phyloP scores from a whole-genome alignment of 805 yeast species.

The Candida jianshihensis region DNA sequence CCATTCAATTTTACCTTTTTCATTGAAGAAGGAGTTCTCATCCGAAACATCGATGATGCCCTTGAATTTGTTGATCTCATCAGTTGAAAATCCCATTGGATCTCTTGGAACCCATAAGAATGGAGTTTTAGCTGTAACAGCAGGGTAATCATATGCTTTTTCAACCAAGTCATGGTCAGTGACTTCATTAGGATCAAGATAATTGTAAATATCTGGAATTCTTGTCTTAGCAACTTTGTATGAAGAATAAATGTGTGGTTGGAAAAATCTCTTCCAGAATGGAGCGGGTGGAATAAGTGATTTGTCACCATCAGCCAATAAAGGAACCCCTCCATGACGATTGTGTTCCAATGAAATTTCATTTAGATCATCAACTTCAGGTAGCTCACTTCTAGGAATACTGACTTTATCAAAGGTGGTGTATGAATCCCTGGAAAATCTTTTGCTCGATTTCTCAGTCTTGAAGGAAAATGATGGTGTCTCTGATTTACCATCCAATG shows the following conservation, averaged over 20 bases:
- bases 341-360: conserved; percentile 14
- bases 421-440: conserved; percentile 6
- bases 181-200: conserved; percentile 36
- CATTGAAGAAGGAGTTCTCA: conserved; percentile 53
- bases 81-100: conserved; percentile 70
- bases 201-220: conserved; percentile 54
- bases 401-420: conserved; percentile 3
- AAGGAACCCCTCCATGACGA: conserved; percentile 37
- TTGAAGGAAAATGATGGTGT: conserved; percentile 46
- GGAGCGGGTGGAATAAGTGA: conserved; percentile 28
- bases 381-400: conserved; percentile 9
- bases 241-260: conserved; percentile 48
- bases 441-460: background rate
- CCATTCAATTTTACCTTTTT: conserved; percentile 41
- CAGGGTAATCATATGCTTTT: conserved; percentile 75
- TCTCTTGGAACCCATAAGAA: conserved; percentile 91
- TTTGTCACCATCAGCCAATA: conserved; percentile 58
- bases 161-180: conserved; percentile 31
- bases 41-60: conserved; percentile 59
- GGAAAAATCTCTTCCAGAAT: conserved; percentile 41
- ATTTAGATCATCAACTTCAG: conserved; percentile 21
- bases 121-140: conserved; percentile 61
- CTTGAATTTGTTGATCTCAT: conserved; percentile 48
- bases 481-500: conserved; percentile 61
- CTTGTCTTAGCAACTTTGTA: conserved; percentile 40